Percentiles rank a stretch among this genome's conserved stretches.
Conservation (phyloP, 495 filamentous ascomycete species). For the Neurospora sp. region DNA sequence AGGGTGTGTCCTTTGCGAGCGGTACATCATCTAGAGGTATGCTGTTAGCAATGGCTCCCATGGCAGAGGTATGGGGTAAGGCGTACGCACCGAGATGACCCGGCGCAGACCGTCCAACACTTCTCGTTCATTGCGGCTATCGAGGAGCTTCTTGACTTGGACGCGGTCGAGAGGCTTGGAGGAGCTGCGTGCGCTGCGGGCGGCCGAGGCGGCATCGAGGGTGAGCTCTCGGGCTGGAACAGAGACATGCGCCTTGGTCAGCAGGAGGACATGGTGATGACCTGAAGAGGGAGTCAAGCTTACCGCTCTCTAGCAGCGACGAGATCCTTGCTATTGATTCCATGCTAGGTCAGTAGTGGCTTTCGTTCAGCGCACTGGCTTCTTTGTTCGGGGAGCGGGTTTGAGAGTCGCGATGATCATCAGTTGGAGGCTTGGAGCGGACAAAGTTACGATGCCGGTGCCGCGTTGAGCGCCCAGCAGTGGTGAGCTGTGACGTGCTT, state of each 20-base stretch:
- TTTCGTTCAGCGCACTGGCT: slow-evolving; percentile 2
- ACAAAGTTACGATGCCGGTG: neutral
- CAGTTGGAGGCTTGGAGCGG: neutral
- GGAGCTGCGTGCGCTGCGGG: slow-evolving; percentile 43
- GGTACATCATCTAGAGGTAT: slow-evolving; percentile 74
- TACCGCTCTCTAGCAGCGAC: slow-evolving; percentile 85
- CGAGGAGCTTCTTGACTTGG: slow-evolving; percentile 88
- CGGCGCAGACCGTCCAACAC: slow-evolving; percentile 84
- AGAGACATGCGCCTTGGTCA: slow-evolving; percentile 12
- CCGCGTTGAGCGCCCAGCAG: neutral
- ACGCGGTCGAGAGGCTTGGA: slow-evolving; percentile 39
- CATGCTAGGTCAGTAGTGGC: slow-evolving; percentile 35
- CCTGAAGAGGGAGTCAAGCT: slow-evolving; percentile 8
- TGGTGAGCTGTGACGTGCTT: neutral
- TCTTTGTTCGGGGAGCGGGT: neutral
- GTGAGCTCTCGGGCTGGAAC: slow-evolving; percentile 82
- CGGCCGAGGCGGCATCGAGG: slow-evolving; percentile 85
- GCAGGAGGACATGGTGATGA: slow-evolving; percentile 2
- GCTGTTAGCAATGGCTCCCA: slow-evolving; percentile 12
- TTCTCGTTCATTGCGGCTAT: slow-evolving; percentile 87
- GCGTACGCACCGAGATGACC: slow-evolving; percentile 82
- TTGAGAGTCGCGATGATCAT: neutral
- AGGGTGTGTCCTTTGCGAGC: slow-evolving; percentile 65
- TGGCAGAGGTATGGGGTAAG: neutral
- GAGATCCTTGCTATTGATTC: slow-evolving; percentile 96